A percentile compares a stretch with the other conserved stretches of the same genome.
phyloP scores from a whole-genome alignment of 1,284 basidiomycete species.

The Apiotrichum domesticum region DNA sequence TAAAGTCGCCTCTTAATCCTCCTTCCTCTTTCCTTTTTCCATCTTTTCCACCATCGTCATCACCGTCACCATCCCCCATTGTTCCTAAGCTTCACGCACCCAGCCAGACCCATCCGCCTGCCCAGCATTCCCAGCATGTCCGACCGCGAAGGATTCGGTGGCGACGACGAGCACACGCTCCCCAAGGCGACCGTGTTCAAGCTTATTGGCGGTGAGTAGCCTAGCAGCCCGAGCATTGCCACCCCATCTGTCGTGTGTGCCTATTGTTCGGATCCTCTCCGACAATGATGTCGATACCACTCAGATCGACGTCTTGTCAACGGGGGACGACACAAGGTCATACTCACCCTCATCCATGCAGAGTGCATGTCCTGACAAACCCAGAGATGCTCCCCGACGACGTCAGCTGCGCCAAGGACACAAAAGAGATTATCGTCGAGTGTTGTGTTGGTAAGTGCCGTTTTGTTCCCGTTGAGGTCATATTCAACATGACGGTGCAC shows the following conservation, averaged over 20 bases:
- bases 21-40: too few relatives aligned
- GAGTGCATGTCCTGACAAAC: too few relatives aligned
- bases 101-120: background rate
- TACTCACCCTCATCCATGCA: too few relatives aligned
- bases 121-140: conserved; percentile 27
- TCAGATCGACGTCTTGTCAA: too few relatives aligned
- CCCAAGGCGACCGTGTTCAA: conserved; percentile 97
- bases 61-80: background rate
- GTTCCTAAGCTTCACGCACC: background rate
- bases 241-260: background rate
- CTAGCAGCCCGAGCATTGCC: background rate
- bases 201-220: conserved; percentile 74
- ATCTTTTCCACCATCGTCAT: too few relatives aligned
- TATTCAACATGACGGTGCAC: background rate
- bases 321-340: too few relatives aligned
- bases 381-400: conserved; percentile 86
- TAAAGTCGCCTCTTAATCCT: too few relatives aligned
- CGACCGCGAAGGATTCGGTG: conserved; percentile 34
- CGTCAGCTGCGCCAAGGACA: conserved; percentile 89
- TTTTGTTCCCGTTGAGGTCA: background rate
- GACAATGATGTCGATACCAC: too few relatives aligned
- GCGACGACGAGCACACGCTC: conserved; percentile 87
- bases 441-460: conserved; percentile 83
- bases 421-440: conserved; percentile 91
- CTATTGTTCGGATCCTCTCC: too few relatives aligned